A percentile compares a stretch with the other conserved stretches of the same genome.
Evolutionary conservation across 1,284 basidiomycete genomes (phyloP).

Genomic region (Veloporphyrellus conicus): DNA sequence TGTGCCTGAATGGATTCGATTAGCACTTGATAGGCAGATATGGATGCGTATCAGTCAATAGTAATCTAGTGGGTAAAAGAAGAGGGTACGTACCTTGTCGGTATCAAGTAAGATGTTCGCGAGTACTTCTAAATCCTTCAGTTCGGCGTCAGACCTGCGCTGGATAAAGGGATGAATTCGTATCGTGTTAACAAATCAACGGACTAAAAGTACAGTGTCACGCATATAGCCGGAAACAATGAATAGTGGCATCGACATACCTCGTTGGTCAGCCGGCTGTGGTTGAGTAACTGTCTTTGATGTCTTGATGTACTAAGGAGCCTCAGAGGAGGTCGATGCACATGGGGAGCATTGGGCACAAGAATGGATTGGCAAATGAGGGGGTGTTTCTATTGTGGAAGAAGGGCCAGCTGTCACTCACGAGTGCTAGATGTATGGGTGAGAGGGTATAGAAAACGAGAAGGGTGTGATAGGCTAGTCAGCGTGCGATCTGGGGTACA

Average conservation of each 20-base stretch:
- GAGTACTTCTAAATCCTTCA: constrained; percentile 23
- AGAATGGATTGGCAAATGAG: constrained; percentile 33
- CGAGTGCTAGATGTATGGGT: constrained; percentile 12
- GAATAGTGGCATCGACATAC: constrained; percentile 9
- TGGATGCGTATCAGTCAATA: not conserved
- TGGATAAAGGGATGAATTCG: constrained; percentile 9
- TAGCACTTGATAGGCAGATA: not conserved
- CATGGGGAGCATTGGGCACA: constrained; percentile 30
- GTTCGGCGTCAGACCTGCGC: constrained; percentile 14
- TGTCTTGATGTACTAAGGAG: constrained; percentile 22
- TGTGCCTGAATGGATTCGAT: constrained; percentile 22
- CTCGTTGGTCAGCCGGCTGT: constrained; percentile 31
- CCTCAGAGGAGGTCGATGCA: constrained; percentile 26
- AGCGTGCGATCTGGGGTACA: not conserved
- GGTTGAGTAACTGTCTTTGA: constrained; percentile 31
- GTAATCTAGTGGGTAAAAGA: not conserved
- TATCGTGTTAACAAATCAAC: constrained; percentile 11
- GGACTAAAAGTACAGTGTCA: constrained; percentile 19
- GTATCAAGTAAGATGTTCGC: constrained; percentile 22
- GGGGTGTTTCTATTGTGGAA: constrained; percentile 32
- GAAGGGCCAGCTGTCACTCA: constrained; percentile 25
- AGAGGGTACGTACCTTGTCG: constrained; percentile 21
- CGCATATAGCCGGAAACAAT: not conserved
- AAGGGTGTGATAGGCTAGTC: not conserved
- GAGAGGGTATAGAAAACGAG: not conserved